Evolutionary conservation across 495 filamentous ascomycete genomes (phyloP).

Genomic region (Amphirosellinia nigrospora): DNA sequence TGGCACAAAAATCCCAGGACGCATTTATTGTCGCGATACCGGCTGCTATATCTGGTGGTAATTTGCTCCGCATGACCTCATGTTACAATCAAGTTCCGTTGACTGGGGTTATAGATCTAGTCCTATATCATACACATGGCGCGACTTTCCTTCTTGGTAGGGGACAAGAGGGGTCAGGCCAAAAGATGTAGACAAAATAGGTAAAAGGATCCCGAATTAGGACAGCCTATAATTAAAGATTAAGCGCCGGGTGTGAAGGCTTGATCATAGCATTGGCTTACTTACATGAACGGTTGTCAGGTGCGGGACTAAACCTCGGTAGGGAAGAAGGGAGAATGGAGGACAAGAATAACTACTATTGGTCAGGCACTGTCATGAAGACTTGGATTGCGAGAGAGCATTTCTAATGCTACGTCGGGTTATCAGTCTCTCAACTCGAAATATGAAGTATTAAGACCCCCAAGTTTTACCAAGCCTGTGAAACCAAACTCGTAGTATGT

Average conservation of each 20-base stretch:
- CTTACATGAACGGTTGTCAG: slow-evolving; percentile 6
- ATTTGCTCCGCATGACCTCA: not conserved
- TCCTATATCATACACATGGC: not conserved
- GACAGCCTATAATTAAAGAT: slow-evolving; percentile 19
- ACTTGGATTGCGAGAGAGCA: slow-evolving; percentile 3
- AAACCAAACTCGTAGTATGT: not conserved
- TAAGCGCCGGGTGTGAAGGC: slow-evolving; percentile 22
- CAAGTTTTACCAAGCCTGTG: not conserved
- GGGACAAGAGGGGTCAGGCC: not conserved
- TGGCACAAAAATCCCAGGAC: not conserved
- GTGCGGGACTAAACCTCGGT: slow-evolving; percentile 10
- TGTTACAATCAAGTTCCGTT: not conserved
- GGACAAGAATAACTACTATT: not conserved
- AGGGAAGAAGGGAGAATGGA: not conserved
- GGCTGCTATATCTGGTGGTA: not conserved
- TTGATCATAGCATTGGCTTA: slow-evolving; percentile 13
- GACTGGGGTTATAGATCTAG: not conserved
- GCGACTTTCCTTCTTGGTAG: not conserved
- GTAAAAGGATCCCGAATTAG: not conserved
- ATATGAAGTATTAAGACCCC: slow-evolving; percentile 3
- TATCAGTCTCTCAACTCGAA: not conserved
- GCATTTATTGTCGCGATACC: not conserved
- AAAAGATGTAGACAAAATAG: not conserved
- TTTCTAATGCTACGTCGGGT: not conserved
- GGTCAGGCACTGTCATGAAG: not conserved